Evolutionary conservation across 306 rosid genomes (phyloP), one percentile per base, ranked within the genome.

Genomic region (Acacia confusa): DNA sequence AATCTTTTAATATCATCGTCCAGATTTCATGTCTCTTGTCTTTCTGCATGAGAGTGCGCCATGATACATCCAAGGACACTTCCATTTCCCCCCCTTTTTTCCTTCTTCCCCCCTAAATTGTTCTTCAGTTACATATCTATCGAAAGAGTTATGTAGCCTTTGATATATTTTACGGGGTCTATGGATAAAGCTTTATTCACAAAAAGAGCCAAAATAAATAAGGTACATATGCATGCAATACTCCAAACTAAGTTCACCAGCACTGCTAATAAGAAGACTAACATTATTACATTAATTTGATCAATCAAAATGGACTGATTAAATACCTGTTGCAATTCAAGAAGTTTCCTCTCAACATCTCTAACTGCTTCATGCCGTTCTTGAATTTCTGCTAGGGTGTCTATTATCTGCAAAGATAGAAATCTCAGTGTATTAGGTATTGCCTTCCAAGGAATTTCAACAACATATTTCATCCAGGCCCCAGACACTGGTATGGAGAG

Each of bases 321-420:
- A 81, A 55, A 79, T 87, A 95, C 98, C 94, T 95, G 98, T 17
- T 93, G 97, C 78, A 95, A 81, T 76, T 89, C 96, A n/a, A 93
- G 97, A 79, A 95, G 94, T 85, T 95, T 95, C 84, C 79, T 93
- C 88, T 95, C 99, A 43, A 95, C 89, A 6, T 92, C 99, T 90
- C 97, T 89, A 63, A 92, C 99, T 22, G 97, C 99, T 85, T 87
- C 94, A 47, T 95, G 97, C 34, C 98, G 96, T 85, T 95, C 99
- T 50, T 95, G 99, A 85, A 95, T 95, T 89, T 95, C 98, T 3
- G 97, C 97, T 45, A 93, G 87, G 12, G 99, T 92, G 82, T 92
- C 99, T 90, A 88, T 78, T 86, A 95, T 86, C 99, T 95, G 84
- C 87, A 88, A 77, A 53, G 73, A 85, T 50, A 66, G 47, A 38